Evolutionary conservation across 2,329 filamentous ascomycete genomes (phyloP).

Genomic region (Paecilomyces variotii): DNA sequence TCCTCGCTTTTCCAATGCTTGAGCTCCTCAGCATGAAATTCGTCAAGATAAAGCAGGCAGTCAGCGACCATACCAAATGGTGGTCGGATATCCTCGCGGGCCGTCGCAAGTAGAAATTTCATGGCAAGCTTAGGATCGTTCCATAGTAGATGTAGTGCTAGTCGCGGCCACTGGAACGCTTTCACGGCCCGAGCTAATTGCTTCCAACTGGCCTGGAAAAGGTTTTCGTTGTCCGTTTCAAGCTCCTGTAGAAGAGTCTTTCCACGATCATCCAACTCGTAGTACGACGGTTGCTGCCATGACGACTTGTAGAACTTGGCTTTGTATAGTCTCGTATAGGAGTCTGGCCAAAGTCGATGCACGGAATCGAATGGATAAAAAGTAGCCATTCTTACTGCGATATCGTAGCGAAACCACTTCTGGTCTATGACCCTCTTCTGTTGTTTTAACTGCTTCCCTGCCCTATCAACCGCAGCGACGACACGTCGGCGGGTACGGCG

Average conservation of each 20-base stretch:
- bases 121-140: slow-evolving; percentile 30
- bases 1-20: slow-evolving; percentile 13
- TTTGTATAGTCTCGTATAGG: slow-evolving; percentile 14
- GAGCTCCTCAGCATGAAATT: slow-evolving; percentile 24
- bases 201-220: slow-evolving; percentile 23
- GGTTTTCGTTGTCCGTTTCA: slow-evolving; percentile 12
- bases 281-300: slow-evolving; percentile 5
- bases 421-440: slow-evolving; percentile 12
- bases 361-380: slow-evolving; percentile 12
- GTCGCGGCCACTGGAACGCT: slow-evolving; percentile 30
- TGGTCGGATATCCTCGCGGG: slow-evolving; percentile 23
- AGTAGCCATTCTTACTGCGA: slow-evolving; percentile 14
- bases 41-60: slow-evolving; percentile 38
- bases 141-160: slow-evolving; percentile 39
- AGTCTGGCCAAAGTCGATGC: slow-evolving; percentile 16
- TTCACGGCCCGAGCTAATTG: slow-evolving; percentile 12
- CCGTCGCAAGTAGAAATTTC: slow-evolving; percentile 35
- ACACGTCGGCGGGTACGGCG: slow-evolving; percentile 7
- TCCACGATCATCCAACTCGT: slow-evolving; percentile 10
- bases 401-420: slow-evolving; percentile 13
- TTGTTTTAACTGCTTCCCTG: slow-evolving; percentile 11
- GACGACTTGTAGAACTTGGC: slow-evolving; percentile 12
- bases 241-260: slow-evolving; percentile 14
- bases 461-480: slow-evolving; percentile 6
- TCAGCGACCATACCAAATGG: slow-evolving; percentile 37